Evolutionary conservation across 495 filamentous ascomycete species (phyloP), one percentile per base, ranked within the genome.

Genomic region (Tetracladium setigerum): DNA sequence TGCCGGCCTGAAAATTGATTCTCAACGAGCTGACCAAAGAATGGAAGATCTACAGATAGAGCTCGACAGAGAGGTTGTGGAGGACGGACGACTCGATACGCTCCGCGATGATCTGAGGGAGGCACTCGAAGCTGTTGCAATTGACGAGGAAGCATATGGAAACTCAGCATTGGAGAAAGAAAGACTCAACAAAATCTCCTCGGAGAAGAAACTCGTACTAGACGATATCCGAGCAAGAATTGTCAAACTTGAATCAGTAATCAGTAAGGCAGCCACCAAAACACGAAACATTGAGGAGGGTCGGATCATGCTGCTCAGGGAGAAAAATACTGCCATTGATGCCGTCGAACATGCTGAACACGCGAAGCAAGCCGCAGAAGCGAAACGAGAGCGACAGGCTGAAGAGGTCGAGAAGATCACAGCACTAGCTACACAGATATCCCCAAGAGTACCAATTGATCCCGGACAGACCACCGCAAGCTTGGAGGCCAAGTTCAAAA

Each of bases 261-360:
- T 82, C 8, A 59, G 50, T 11, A 83, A 88, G 59, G 76, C 77
- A 15, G 68, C 82, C 46, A 65, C 65, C 31, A 87, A 84, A 58
- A 59, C 71, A 8, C 60, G 68, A 22, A 67, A 69, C 39, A 66
- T 74, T 11, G 53, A 59, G 1, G 67, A 77, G 4, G 64, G 71
- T 30, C 78, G 81, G 27, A 65, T 67, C 24, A 58, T 76, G 5
- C 71, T 71, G 12, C 62, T 95, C 4, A 57, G 63, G 2, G 71
- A 83, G 12, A 87, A 89, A 56, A 95, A 94, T 57, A 47, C 62
- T 11, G 79, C 81, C 2, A 57, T 83, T 19, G 68, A 73, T 12
- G 54, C 41, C 3, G 64, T 85, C 14, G 68, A 77, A 5, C 58
- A 72, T 3, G 64, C 68, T 5, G 72, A 77, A 48, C 54, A 61